Base-by-base conservation (phyloP, 2,329 filamentous ascomycete species). In the Dactylellina haptotyla region DNA sequence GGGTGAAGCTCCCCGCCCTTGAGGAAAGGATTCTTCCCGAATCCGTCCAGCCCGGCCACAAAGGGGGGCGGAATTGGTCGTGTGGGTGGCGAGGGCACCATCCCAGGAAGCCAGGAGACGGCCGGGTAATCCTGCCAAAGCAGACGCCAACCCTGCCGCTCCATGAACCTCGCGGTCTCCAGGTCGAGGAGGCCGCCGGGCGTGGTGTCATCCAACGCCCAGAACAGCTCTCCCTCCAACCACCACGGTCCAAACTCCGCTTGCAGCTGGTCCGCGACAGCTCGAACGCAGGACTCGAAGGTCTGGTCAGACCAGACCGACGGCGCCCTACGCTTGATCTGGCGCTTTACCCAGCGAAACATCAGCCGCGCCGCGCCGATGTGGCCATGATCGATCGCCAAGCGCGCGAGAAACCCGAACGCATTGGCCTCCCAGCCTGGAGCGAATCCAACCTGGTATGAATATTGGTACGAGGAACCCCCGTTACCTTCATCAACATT, bases 391-490 rank as follows among this genome's bases (percentile, higher is more conserved):
- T 69, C 64, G 2, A 69, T 30, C 23, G 54, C 56, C 45, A 61
- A 26, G 10, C 64, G 23, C 9, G 56, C 56, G 20, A 69, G 20
- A 39, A 69, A 69, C 32, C 16, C 56, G 23, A 69, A 69, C 5
- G 32, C 54, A 23, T 69, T 69, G 1, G 32, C 54, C 18, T 69
- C 64, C 64, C 64, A 69, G 3, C 64, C 64, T 2, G 64, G 30
- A 2, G 54, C 26, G 26, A 69, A 69, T 14, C 54, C 64, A 2
- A 69, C 45, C 46, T 54, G 45, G 30, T 61, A 53, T n/a, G 54
- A 34, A n/a, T 41, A 23, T 9, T 18, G 23, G 20, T 69, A 69
- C n/a, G n/a, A n/a, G 18, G 62, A 9, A 1, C 9, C 16, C 10
- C 64, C 64, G 5, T 34, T n/a, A 6, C 54, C 64, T 10, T 69